These are phyloP conservation scores for Solanum aculeatissimum DNA, from an alignment of 305 asterid species.

Conservation along the genomic window DNA sequence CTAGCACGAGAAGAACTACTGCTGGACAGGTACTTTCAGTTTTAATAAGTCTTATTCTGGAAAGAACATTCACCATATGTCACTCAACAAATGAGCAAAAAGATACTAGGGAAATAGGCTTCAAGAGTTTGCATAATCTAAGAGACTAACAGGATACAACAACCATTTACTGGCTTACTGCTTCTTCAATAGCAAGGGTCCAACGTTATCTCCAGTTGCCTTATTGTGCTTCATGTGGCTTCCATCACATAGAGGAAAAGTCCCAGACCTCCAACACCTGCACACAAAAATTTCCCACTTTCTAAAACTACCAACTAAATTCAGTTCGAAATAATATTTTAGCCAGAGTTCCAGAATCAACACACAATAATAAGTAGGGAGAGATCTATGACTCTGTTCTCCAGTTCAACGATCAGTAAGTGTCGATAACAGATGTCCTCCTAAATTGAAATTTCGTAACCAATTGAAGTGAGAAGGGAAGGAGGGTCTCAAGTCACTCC, in stretches of 20 bases:
- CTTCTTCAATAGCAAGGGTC: slow-evolving; percentile 82
- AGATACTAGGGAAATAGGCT: neutral
- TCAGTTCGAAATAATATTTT: neutral
- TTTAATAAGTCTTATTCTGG: neutral
- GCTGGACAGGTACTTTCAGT: neutral
- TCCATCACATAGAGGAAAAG: slow-evolving; percentile 89
- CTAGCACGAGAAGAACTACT: neutral
- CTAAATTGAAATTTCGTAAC: neutral
- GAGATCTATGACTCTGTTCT: neutral
- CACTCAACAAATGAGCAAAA: neutral
- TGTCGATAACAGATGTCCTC: neutral
- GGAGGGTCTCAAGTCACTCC: neutral
- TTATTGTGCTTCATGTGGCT: slow-evolving; percentile 83
- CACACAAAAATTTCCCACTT: neutral
- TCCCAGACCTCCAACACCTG: slow-evolving; percentile 96
- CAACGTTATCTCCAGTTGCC: slow-evolving; percentile 85
- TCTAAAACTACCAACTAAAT: neutral
- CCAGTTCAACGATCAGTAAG: neutral
- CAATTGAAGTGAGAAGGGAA: neutral
- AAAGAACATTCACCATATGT: neutral
- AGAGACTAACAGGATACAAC: neutral
- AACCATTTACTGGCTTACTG: slow-evolving; percentile 8
- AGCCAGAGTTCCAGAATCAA: neutral
- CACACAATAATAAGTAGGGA: neutral
- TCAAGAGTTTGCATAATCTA: neutral